phyloP scores from a whole-genome alignment of 2,329 filamentous ascomycete species.

The Macrophomina tecta region DNA sequence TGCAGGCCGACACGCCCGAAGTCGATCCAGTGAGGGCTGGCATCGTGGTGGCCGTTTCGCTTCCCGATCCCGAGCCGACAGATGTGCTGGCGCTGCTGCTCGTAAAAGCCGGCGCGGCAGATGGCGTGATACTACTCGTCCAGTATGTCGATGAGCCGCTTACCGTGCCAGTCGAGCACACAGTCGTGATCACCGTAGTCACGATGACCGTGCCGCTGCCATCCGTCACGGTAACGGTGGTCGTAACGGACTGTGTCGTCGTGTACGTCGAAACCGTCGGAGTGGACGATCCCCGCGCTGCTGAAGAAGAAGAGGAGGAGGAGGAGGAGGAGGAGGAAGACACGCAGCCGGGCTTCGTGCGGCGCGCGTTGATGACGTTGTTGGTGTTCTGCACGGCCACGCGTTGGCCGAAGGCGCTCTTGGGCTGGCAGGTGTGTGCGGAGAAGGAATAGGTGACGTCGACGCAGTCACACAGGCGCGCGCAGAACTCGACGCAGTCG shows the following conservation, averaged over 20 bases:
- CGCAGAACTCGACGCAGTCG: slow-evolving; percentile 15
- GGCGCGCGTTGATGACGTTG: slow-evolving; percentile 7
- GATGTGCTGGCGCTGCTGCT: background rate
- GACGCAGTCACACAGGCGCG: slow-evolving; percentile 5
- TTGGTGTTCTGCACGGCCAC: background rate
- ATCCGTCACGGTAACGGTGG: slow-evolving; percentile 1
- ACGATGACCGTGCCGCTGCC: slow-evolving; percentile 8
- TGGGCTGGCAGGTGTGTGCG: background rate
- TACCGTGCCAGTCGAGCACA: slow-evolving; percentile 19
- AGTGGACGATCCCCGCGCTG: too few relatives aligned
- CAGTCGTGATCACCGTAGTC: slow-evolving; percentile 2
- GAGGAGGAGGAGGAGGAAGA: background rate
- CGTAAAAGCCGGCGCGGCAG: background rate
- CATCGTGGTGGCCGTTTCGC: too few relatives aligned
- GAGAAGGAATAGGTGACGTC: slow-evolving; percentile 1
- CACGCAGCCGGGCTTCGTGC: background rate
- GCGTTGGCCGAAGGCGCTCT: background rate
- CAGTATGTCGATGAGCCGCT: slow-evolving; percentile 13
- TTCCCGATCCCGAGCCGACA: background rate
- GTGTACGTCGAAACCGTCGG: background rate
- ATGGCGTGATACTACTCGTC: slow-evolving; percentile 7
- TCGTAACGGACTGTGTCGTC: slow-evolving; percentile 3
- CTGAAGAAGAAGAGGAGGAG: too few relatives aligned
- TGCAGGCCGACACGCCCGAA: background rate
- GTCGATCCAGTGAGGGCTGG: background rate